These are phyloP conservation scores for Rhododendron kiyosumense DNA, from an alignment of 148 eudicot genomes.

Conservation along the genomic window DNA sequence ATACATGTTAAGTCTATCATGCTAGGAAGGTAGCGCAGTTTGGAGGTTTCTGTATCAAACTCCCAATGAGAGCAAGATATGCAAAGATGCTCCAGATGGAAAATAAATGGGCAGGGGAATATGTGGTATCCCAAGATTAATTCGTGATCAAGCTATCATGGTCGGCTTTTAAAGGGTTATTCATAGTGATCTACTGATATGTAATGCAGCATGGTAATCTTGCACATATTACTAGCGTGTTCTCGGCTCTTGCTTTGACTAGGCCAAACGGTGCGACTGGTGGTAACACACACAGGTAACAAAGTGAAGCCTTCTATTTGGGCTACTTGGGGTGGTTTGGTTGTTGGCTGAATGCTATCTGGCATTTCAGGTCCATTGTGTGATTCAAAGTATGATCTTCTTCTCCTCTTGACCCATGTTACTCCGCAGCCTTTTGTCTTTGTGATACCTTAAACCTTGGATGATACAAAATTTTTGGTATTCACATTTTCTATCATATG, in stretches of 20 bases:
- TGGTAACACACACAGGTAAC: background rate
- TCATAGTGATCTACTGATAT: background rate
- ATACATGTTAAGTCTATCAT: background rate
- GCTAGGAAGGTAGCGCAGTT: background rate
- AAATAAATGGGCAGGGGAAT: background rate
- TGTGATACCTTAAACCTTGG: background rate
- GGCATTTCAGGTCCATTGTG: background rate
- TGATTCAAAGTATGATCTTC: background rate
- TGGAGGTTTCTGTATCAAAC: conserved; percentile 1
- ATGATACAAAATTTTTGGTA: background rate
- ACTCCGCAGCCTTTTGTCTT: background rate
- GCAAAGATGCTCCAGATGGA: conserved; percentile 4
- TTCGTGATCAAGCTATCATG: background rate
- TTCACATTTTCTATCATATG: background rate
- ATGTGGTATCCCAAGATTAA: background rate
- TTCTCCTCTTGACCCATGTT: background rate
- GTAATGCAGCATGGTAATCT: conserved; percentile 5
- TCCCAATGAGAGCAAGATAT: background rate
- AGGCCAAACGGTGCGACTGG: background rate
- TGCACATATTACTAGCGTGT: background rate
- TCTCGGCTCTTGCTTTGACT: background rate
- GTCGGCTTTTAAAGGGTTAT: conserved; percentile 5
- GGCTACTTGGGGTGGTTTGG: background rate
- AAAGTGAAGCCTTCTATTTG: background rate
- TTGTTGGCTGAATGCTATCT: conserved; percentile 1